These are phyloP conservation scores for Botryotinia globosa DNA, from an alignment of 2,329 filamentous ascomycete species.

Conservation along the genomic window DNA sequence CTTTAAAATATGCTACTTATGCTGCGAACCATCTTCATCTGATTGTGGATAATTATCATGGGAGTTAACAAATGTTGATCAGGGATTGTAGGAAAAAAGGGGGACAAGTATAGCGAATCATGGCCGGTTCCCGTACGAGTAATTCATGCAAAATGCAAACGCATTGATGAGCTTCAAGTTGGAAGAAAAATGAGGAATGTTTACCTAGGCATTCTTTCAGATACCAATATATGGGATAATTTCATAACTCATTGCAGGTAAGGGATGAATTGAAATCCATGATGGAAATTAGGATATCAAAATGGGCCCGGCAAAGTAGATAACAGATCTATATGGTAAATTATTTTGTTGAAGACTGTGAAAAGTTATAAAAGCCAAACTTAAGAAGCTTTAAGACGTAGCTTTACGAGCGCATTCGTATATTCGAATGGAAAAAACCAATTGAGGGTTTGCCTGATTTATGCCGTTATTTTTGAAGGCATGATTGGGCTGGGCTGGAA, in stretches of 20 bases:
- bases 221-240: no score
- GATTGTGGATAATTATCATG: neutral
- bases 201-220: neutral
- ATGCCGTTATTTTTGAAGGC: neutral
- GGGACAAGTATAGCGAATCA: neutral
- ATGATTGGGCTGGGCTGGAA: neutral
- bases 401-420: neutral
- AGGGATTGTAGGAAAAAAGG: conserved; percentile 8
- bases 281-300: neutral
- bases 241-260: neutral
- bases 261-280: neutral
- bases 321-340: neutral
- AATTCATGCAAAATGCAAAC: conserved; percentile 3
- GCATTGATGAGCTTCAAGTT: neutral
- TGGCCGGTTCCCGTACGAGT: neutral
- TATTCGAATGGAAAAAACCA: neutral
- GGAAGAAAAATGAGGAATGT: neutral
- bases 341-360: neutral
- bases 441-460: neutral
- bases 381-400: neutral
- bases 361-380: no score
- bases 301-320: no score
- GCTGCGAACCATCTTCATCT: neutral
- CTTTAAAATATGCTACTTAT: conserved; percentile 7
- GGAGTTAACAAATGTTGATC: neutral